Conservation (phyloP, 768 basidiomycete species). For the Boletus huronensis region DNA sequence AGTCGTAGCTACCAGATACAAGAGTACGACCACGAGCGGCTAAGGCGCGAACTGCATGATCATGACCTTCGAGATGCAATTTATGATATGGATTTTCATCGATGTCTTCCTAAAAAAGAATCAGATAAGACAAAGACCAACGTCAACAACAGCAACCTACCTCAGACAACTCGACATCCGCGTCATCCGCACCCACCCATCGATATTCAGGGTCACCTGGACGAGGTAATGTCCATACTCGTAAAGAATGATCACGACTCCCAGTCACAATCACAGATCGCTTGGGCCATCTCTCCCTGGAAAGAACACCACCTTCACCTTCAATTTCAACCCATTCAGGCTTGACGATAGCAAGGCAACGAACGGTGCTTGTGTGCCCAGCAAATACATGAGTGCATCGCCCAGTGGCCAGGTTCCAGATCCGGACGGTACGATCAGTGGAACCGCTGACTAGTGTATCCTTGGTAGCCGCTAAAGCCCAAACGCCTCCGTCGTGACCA, state of each 20-base stretch:
- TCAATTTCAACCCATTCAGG: slow-evolving; percentile 83
- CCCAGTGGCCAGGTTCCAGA: slow-evolving; percentile 82
- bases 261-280: slow-evolving; percentile 71
- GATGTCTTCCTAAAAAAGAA: slow-evolving; percentile 51
- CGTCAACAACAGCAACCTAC: slow-evolving; percentile 22
- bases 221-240: slow-evolving; percentile 65
- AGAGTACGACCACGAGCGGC: slow-evolving; percentile 86
- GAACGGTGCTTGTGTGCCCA: slow-evolving; percentile 94
- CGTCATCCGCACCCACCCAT: slow-evolving; percentile 59
- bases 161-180: slow-evolving; percentile 56
- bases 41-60: slow-evolving; percentile 88
- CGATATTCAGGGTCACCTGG: slow-evolving; percentile 75
- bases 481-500: slow-evolving; percentile 95
- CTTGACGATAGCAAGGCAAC: slow-evolving; percentile 93
- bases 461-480: slow-evolving; percentile 91
- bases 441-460: slow-evolving; percentile 88
- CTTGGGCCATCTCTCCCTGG: slow-evolving; percentile 71
- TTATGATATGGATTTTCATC: slow-evolving; percentile 87
- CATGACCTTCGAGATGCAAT: slow-evolving; percentile 81
- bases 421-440: slow-evolving; percentile 89
- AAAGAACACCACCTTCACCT: slow-evolving; percentile 55
- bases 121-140: slow-evolving; percentile 3
- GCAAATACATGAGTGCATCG: slow-evolving; percentile 90
- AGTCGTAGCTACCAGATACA: slow-evolving; percentile 95
- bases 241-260: slow-evolving; percentile 61